A percentile compares a stretch with the other conserved stretches of the same genome.
These are phyloP conservation scores for Ogataea degrootiae DNA, from an alignment of 805 yeast genomes.

Conservation along the genomic window DNA sequence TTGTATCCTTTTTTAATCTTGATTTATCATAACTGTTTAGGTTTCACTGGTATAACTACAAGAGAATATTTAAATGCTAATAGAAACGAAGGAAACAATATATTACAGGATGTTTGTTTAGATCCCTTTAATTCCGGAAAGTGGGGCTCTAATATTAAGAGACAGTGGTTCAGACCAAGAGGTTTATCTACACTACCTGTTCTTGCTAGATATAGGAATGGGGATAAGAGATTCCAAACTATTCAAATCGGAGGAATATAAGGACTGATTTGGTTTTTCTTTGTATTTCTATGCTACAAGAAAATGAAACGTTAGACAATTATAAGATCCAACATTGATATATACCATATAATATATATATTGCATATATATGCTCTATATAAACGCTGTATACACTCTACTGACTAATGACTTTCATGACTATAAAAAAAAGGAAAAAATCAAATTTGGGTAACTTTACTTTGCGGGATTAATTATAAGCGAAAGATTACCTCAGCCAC, in stretches of 20 bases:
- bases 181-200: conserved; percentile 32
- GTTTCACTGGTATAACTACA: conserved; percentile 60
- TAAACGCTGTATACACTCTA: too few relatives aligned
- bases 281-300: too few relatives aligned
- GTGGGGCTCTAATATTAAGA: conserved; percentile 26
- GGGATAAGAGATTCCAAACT: conserved; percentile 36
- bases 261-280: too few relatives aligned
- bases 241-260: conserved; percentile 7
- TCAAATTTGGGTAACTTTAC: too few relatives aligned
- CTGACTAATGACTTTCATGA: too few relatives aligned
- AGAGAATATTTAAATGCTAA: conserved; percentile 60
- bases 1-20: conserved; percentile 54
- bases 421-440: too few relatives aligned
- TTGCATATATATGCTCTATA: too few relatives aligned
- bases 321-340: too few relatives aligned
- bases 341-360: too few relatives aligned
- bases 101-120: conserved; percentile 28
- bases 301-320: too few relatives aligned
- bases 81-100: conserved; percentile 19
- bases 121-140: conserved; percentile 36
- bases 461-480: too few relatives aligned
- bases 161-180: conserved; percentile 34
- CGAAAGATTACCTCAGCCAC: too few relatives aligned
- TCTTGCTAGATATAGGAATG: conserved; percentile 27
- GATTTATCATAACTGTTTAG: conserved; percentile 49